A percentile compares a stretch with the other conserved stretches of the same genome.
These are phyloP conservation scores for Leccinum longicurvipes DNA, from an alignment of 768 basidiomycete species.

Conservation along the genomic window DNA sequence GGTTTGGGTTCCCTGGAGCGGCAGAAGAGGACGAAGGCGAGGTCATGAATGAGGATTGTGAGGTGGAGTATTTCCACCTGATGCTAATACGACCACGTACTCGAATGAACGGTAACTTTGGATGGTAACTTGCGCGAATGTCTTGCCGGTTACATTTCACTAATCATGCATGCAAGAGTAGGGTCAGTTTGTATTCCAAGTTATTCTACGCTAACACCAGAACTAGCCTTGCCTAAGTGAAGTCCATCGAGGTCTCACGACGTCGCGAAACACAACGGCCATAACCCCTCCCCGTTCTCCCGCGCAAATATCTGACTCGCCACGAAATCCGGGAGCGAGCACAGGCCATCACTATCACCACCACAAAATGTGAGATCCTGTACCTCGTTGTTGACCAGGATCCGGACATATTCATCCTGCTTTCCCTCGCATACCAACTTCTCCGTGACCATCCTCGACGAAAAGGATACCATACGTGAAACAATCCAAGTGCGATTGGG, in stretches of 20 bases:
- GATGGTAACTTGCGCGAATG: neutral
- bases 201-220: too few relatives aligned
- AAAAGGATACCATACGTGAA: constrained; percentile 66
- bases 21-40: constrained; percentile 76
- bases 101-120: too few relatives aligned
- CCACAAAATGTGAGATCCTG: neutral
- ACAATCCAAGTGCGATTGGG: too few relatives aligned
- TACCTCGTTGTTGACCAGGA: neutral
- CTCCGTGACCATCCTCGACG: constrained; percentile 68
- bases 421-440: constrained; percentile 43
- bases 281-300: neutral
- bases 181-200: too few relatives aligned
- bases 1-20: constrained; percentile 87
- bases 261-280: neutral
- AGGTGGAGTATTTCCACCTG: too few relatives aligned
- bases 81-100: too few relatives aligned
- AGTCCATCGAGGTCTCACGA: neutral
- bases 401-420: constrained; percentile 43
- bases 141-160: neutral
- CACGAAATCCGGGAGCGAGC: neutral
- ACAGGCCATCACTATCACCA: neutral
- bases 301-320: neutral
- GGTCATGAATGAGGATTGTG: constrained; percentile 39
- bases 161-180: too few relatives aligned
- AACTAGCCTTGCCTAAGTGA: too few relatives aligned